Evolutionary conservation across 1,284 basidiomycete species (phyloP).

Genomic region (Cerrena zonata): DNA sequence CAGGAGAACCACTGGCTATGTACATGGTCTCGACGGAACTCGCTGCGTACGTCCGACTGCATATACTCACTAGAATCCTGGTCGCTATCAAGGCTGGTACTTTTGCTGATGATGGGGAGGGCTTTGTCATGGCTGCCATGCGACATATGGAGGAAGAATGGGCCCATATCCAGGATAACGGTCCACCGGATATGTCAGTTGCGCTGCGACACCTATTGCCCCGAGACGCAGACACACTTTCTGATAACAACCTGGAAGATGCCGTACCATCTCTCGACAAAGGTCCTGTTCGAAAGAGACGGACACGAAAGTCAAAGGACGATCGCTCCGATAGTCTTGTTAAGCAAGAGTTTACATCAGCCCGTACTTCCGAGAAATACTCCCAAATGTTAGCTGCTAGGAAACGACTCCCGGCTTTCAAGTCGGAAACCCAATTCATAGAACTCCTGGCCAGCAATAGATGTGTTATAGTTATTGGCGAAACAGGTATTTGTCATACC

Average conservation of each 20-base stretch:
- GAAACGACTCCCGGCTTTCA: constrained; percentile 71
- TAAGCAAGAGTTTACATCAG: constrained; percentile 47
- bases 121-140: constrained; percentile 72
- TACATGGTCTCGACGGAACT: constrained; percentile 70
- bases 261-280: background rate
- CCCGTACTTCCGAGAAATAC: constrained; percentile 49
- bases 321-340: constrained; percentile 48
- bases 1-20: constrained; percentile 59
- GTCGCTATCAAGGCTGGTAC: constrained; percentile 46
- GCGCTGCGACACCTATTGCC: constrained; percentile 65
- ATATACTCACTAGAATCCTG: constrained; percentile 69
- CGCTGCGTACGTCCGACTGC: constrained; percentile 80
- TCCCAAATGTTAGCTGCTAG: constrained; percentile 52
- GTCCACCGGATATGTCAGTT: constrained; percentile 65
- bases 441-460: constrained; percentile 52
- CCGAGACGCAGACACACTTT: constrained; percentile 4
- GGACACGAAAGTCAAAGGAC: constrained; percentile 28
- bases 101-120: constrained; percentile 62
- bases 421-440: constrained; percentile 61
- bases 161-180: constrained; percentile 57
- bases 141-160: constrained; percentile 71
- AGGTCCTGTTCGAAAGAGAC: constrained; percentile 9
- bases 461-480: constrained; percentile 79
- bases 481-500: constrained; percentile 54
- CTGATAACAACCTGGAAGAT: background rate